Evolutionary conservation across 2,329 filamentous ascomycete species (phyloP).

Genomic region (Cylindrodendrum hubeiense): DNA sequence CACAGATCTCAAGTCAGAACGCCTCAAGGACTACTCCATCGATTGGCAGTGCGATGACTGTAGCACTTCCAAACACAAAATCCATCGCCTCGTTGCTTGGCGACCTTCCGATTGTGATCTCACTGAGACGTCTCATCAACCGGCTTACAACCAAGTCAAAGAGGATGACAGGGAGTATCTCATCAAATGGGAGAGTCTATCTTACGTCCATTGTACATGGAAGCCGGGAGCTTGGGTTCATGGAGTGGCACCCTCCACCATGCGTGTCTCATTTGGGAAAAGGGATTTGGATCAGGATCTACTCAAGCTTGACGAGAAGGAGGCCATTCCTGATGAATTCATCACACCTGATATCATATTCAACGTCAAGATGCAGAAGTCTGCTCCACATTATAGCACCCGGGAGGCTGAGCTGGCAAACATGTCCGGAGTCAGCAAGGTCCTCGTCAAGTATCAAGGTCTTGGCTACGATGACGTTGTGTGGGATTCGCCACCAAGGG

Average conservation of each 20-base stretch:
- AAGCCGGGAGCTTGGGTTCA: constrained; percentile 91
- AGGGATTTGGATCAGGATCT: constrained; percentile 70
- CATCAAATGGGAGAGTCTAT: constrained; percentile 85
- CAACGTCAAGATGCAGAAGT: constrained; percentile 71
- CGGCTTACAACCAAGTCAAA: constrained; percentile 58
- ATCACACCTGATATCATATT: constrained; percentile 91
- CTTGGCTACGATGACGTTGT: constrained; percentile 91
- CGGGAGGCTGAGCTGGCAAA: constrained; percentile 79
- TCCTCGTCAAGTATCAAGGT: constrained; percentile 92
- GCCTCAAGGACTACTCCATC: constrained; percentile 78
- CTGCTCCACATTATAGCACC: constrained; percentile 64
- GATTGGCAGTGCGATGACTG: constrained; percentile 89
- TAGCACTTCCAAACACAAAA: constrained; percentile 71
- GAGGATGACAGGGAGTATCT: constrained; percentile 89
- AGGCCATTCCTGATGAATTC: constrained; percentile 90
- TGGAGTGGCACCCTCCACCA: constrained; percentile 72
- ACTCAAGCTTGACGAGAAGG: constrained; percentile 75
- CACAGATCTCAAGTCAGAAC: constrained; percentile 56
- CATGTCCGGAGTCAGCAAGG: constrained; percentile 78
- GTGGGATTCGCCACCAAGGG: constrained; percentile 84
- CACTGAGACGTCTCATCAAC: constrained; percentile 16
- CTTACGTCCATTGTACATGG: constrained; percentile 88
- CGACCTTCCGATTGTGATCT: constrained; percentile 66
- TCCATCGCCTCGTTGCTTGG: constrained; percentile 89
- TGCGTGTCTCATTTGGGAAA: constrained; percentile 83